phyloP scores from a whole-genome alignment of 495 filamentous ascomycete genomes.

The Apodospora peruviana region DNA sequence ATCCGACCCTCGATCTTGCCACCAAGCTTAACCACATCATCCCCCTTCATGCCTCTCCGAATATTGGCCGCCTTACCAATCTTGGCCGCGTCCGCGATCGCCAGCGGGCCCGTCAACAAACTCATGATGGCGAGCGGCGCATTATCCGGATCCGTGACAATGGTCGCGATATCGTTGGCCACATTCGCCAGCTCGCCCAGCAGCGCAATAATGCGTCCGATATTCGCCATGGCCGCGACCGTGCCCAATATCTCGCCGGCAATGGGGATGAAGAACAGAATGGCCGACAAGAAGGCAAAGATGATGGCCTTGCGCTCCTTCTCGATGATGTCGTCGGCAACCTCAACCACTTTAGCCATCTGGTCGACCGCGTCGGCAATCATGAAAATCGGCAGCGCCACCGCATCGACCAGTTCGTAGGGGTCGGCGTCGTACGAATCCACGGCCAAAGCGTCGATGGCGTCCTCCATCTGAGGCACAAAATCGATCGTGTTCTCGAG shows the following conservation, averaged over 20 bases:
- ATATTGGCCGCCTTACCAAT: conserved; percentile 2
- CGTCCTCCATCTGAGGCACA: not conserved
- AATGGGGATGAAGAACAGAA: not conserved
- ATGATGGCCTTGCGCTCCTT: not conserved
- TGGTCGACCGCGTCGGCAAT: not conserved
- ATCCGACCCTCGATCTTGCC: too few species aligned
- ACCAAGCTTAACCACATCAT: conserved; percentile 50
- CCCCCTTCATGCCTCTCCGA: not conserved
- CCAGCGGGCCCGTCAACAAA: conserved; percentile 2
- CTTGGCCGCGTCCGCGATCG: not conserved
- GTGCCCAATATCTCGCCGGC: conserved; percentile 1
- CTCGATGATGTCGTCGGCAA: not conserved
- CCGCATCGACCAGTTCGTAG: conserved; percentile 1
- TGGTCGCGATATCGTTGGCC: conserved; percentile 3
- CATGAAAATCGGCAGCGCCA: not conserved
- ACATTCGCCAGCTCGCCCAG: conserved; percentile 3
- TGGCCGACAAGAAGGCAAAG: not conserved
- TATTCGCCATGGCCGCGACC: not conserved
- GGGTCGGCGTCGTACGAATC: not conserved
- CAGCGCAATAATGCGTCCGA: conserved; percentile 1
- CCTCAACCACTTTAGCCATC: not conserved
- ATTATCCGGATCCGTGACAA: conserved; percentile 2
- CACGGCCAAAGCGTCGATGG: not conserved
- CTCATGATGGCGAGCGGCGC: conserved; percentile 6
- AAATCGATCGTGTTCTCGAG: not conserved